Evolutionary conservation across 2,329 filamentous ascomycete species (phyloP).

Genomic region (Colletotrichum abscissum): DNA sequence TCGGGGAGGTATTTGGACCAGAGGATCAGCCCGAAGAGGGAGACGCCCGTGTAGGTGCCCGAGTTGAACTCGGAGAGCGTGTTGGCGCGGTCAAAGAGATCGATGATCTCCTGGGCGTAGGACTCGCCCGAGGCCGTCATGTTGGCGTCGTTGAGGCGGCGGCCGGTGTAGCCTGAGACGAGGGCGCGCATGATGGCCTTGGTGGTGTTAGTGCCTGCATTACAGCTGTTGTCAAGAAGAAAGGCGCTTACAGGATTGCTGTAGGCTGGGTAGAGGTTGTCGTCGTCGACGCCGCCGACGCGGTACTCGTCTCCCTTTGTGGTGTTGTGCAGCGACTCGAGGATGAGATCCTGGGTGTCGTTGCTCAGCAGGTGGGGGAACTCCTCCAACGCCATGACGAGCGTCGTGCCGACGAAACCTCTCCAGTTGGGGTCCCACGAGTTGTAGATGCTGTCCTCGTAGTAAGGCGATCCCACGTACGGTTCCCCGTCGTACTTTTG

Average conservation of each 20-base stretch:
- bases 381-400: slow-evolving; percentile 70
- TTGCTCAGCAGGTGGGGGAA: slow-evolving; percentile 58
- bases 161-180: slow-evolving; percentile 68
- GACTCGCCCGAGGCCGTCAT: slow-evolving; percentile 68
- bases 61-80: slow-evolving; percentile 73
- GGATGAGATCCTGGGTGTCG: slow-evolving; percentile 54
- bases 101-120: slow-evolving; percentile 66
- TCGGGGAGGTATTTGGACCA: slow-evolving; percentile 69
- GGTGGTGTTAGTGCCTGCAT: neutral
- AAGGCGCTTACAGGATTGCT: slow-evolving; percentile 60
- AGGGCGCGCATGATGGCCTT: slow-evolving; percentile 70
- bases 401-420: slow-evolving; percentile 69
- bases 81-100: slow-evolving; percentile 64
- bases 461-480: slow-evolving; percentile 61
- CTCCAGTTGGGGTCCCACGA: slow-evolving; percentile 75
- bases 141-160: slow-evolving; percentile 63
- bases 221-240: too few relatives aligned
- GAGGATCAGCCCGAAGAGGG: slow-evolving; percentile 66
- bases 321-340: slow-evolving; percentile 64
- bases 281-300: slow-evolving; percentile 67
- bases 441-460: slow-evolving; percentile 63
- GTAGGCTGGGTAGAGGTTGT: slow-evolving; percentile 73
- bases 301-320: slow-evolving; percentile 71
- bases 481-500: slow-evolving; percentile 68
- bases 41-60: slow-evolving; percentile 72